Conservation (phyloP, 257 asterid genomes). For the Ilex aquifolium region DNA sequence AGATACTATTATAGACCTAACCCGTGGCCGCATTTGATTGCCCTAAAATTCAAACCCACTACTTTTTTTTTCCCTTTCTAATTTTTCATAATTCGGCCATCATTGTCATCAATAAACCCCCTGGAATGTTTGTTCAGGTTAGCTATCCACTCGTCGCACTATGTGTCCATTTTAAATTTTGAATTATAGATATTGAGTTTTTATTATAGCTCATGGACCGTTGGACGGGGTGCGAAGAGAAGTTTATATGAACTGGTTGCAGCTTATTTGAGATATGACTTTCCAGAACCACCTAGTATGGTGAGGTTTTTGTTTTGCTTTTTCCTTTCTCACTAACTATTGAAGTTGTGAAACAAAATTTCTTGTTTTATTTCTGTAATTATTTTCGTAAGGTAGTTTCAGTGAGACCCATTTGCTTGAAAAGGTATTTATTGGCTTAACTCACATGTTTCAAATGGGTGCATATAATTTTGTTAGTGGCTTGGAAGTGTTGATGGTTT, state of each 20-base stretch:
- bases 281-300: slow-evolving; percentile 82
- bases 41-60: no score
- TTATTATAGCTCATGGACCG: slow-evolving; percentile 7
- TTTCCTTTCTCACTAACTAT: background rate
- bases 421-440: no score
- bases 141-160: background rate
- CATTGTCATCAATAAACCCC: slow-evolving; percentile 81
- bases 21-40: no score
- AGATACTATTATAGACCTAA: no score
- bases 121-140: slow-evolving; percentile 97
- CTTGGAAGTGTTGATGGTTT: no score
- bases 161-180: background rate
- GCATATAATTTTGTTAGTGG: no score
- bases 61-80: background rate
- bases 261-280: slow-evolving; percentile 63
- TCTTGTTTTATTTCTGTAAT: no score
- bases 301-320: slow-evolving; percentile 34
- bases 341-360: no score
- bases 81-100: slow-evolving; percentile 60
- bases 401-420: no score
- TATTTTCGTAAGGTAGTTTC: no score
- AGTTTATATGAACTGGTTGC: slow-evolving; percentile 92
- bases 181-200: slow-evolving; percentile 13
- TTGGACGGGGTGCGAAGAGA: slow-evolving; percentile 72
- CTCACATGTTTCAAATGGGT: no score